Base-by-base conservation (phyloP, 306 rosid genomes). In the Rosa lucieae region DNA sequence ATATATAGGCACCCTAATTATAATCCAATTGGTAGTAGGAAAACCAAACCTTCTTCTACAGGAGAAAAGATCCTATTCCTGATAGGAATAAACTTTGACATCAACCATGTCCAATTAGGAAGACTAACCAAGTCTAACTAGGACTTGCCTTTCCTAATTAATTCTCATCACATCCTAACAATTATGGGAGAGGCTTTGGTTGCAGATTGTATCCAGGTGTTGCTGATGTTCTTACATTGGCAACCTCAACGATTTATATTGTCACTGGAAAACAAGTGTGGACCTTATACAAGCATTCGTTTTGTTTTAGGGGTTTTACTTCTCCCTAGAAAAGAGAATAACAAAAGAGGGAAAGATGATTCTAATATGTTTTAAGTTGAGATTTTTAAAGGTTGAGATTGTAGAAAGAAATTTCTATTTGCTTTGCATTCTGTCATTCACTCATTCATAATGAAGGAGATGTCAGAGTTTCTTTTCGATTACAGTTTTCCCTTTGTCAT, bases 251-350 rank as follows among this genome's bases (percentile, higher is more conserved):
- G 18, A 82, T 94, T 55, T 92, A 88, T 80, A 88, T 92, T 74
- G 98, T 89, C 77, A 94, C 96, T 84, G 90, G 92, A 71, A 94
- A 94, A 85, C 97, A 89, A 92, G 98, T 92, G 72, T 51, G 74
- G 44, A 51, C 29, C 35, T 11, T 23, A 2, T 61, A 61, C 67
- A 61, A 55, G 11, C 59, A 53, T 53, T 53, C 21, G 12, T 32
- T 35, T 14, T 35, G 7, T 29, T 53, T 51, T 53, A 43, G 55
- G 39, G 2, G 39, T 61, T 12, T 61, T 61, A 23, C 15, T 23
- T 21, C 8, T 58, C 15, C 15, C 15, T 2, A 26, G 13, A 18
- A 26, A 29, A 11, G 18, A 63, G 1, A 8, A 63, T 4, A 63
- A 63, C 69, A 32, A 63, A 63, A 63, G 43, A 4, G 42, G 20